These are phyloP conservation scores for Diversispora epigaea DNA, from an alignment of 192 early-diverging fungal genomes.

Conservation along the genomic window DNA sequence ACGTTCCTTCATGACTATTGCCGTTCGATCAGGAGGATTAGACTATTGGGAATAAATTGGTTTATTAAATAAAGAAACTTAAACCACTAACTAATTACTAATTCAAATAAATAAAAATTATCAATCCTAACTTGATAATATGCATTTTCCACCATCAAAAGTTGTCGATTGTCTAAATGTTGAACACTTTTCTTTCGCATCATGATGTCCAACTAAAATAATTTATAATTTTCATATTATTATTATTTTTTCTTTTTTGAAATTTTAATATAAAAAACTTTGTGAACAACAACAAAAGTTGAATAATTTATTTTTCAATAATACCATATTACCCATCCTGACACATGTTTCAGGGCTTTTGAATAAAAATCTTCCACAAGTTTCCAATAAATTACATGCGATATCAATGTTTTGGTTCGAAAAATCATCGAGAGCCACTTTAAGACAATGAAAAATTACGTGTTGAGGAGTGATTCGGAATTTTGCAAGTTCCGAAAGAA, in stretches of 20 bases:
- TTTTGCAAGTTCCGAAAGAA: conserved; percentile 90
- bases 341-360: conserved; percentile 71
- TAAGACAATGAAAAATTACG: conserved; percentile 81
- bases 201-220: conserved; percentile 77
- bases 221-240: neutral
- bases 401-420: conserved; percentile 81
- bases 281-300: neutral
- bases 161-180: conserved; percentile 80
- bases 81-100: conserved; percentile 16
- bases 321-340: conserved; percentile 68
- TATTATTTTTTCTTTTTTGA: no score
- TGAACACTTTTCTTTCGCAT: conserved; percentile 84
- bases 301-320: neutral
- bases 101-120: neutral
- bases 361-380: conserved; percentile 85
- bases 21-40: conserved; percentile 74
- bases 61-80: conserved; percentile 1
- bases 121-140: conserved; percentile 64
- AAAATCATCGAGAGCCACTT: conserved; percentile 85
- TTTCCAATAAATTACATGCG: conserved; percentile 79
- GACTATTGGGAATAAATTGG: conserved; percentile 44
- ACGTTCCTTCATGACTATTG: conserved; percentile 66
- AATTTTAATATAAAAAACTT: no score
- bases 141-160: conserved; percentile 92
- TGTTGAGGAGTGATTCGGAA: conserved; percentile 83